These are phyloP conservation scores for Tolypocladium pustulatum DNA, from an alignment of 2,329 filamentous ascomycete species.

Conservation along the genomic window DNA sequence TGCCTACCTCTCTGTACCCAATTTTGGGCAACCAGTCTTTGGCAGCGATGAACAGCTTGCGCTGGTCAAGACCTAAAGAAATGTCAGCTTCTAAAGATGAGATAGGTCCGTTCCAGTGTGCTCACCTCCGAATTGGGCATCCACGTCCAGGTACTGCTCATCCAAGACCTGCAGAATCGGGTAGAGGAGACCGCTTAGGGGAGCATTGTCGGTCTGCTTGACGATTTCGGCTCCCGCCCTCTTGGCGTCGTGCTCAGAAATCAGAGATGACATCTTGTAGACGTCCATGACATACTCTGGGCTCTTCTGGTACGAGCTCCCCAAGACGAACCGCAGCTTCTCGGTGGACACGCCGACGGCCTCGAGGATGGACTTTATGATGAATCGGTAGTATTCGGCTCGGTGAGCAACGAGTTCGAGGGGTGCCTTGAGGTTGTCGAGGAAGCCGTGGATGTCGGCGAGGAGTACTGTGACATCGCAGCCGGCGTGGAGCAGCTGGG, in stretches of 20 bases:
- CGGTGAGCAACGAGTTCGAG: constrained; percentile 77
- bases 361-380: constrained; percentile 65
- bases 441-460: constrained; percentile 65
- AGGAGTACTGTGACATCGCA: constrained; percentile 75
- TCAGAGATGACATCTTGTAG: constrained; percentile 61
- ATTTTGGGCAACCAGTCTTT: constrained; percentile 78
- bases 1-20: constrained; percentile 58
- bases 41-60: constrained; percentile 81
- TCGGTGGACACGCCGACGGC: constrained; percentile 70
- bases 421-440: constrained; percentile 77
- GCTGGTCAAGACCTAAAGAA: constrained; percentile 55
- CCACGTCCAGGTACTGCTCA: constrained; percentile 78
- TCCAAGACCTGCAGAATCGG: constrained; percentile 70
- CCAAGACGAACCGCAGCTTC: constrained; percentile 73
- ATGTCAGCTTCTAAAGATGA: neutral
- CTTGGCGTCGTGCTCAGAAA: constrained; percentile 72
- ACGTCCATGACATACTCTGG: constrained; percentile 79
- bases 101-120: no score
- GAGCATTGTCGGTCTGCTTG: constrained; percentile 74
- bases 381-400: constrained; percentile 71
- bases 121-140: constrained; percentile 73
- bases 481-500: constrained; percentile 73
- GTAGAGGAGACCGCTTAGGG: constrained; percentile 41
- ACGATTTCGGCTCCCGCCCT: constrained; percentile 91
- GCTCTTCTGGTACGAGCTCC: constrained; percentile 69